A percentile compares a stretch with the other conserved stretches of the same genome.
Evolutionary conservation across 192 early-diverging fungal species (phyloP).

Genomic region (Umbelopsis isabellina): DNA sequence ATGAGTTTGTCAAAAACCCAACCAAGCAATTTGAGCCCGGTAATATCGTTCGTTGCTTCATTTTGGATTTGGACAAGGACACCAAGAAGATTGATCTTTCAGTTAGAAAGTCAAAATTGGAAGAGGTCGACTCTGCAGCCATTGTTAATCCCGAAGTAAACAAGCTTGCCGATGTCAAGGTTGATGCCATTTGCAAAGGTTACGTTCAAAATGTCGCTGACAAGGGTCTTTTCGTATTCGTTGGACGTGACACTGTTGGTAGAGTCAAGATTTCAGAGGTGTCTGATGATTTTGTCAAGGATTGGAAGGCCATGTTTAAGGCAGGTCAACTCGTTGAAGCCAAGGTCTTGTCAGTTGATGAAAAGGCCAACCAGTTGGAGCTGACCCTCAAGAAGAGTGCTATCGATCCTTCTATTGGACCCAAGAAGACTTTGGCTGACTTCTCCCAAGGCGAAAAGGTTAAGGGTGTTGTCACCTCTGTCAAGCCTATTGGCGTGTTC

Average conservation of each 20-base stretch:
- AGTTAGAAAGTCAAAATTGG: constrained; percentile 58
- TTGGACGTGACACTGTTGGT: constrained; percentile 64
- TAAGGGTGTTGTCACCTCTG: constrained; percentile 73
- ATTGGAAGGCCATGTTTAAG: constrained; percentile 76
- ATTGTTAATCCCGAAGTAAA: constrained; percentile 55
- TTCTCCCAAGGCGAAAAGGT: constrained; percentile 75
- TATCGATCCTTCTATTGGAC: constrained; percentile 34
- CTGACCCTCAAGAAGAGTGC: constrained; percentile 71
- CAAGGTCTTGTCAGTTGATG: constrained; percentile 65
- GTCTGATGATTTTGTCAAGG: constrained; percentile 84
- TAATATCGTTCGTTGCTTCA: constrained; percentile 76
- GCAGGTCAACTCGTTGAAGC: constrained; percentile 80
- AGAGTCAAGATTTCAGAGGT: constrained; percentile 87
- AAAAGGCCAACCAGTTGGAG: constrained; percentile 62
- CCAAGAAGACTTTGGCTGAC: constrained; percentile 57
- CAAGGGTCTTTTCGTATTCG: constrained; percentile 73
- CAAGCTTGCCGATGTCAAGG: constrained; percentile 55
- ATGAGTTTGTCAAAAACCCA: constrained; percentile 48
- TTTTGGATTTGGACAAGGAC: constrained; percentile 55
- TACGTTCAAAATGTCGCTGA: constrained; percentile 74
- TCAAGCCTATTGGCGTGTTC: constrained; percentile 81
- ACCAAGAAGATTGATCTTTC: constrained; percentile 69
- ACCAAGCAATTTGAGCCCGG: constrained; percentile 61
- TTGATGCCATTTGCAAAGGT: constrained; percentile 70
- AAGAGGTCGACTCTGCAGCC: constrained; percentile 34